These are phyloP conservation scores for Fagopyrum esculentum DNA, from an alignment of 148 eudicot species.

Conservation along the genomic window DNA sequence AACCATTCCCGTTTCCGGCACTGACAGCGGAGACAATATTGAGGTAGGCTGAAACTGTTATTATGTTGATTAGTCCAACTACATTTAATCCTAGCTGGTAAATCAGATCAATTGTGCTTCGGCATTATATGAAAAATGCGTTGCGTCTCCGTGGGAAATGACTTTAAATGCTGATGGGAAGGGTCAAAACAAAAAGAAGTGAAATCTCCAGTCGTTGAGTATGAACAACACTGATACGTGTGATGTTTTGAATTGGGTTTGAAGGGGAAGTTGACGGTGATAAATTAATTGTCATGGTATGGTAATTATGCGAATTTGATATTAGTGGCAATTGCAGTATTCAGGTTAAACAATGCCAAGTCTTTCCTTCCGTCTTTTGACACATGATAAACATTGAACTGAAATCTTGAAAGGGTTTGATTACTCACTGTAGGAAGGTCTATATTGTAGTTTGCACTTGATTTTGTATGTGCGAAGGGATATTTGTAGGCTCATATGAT, in stretches of 20 bases:
- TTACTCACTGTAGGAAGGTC: background rate
- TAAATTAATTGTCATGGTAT: background rate
- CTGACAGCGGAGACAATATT: slow-evolving; percentile 53
- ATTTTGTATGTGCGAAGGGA: background rate
- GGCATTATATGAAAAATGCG: background rate
- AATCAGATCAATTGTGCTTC: background rate
- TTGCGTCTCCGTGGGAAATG: background rate
- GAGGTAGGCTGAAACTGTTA: slow-evolving; percentile 34
- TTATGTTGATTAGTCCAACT: background rate
- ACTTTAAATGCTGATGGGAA: background rate
- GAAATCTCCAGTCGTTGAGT: background rate
- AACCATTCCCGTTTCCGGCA: slow-evolving; percentile 50
- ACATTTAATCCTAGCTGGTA: background rate
- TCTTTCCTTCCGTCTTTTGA: background rate
- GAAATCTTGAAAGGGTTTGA: background rate
- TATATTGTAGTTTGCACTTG: background rate
- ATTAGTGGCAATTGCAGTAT: background rate
- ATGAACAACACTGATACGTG: background rate
- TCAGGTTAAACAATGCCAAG: background rate
- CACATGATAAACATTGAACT: slow-evolving; percentile 1
- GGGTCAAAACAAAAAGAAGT: background rate
- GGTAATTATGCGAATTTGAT: background rate
- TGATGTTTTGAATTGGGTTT: background rate
- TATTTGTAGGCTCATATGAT: background rate
- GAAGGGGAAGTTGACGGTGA: background rate